Evolutionary conservation across 1,284 basidiomycete genomes (phyloP).

Genomic region (Cutaneotrichosporon mucoides): DNA sequence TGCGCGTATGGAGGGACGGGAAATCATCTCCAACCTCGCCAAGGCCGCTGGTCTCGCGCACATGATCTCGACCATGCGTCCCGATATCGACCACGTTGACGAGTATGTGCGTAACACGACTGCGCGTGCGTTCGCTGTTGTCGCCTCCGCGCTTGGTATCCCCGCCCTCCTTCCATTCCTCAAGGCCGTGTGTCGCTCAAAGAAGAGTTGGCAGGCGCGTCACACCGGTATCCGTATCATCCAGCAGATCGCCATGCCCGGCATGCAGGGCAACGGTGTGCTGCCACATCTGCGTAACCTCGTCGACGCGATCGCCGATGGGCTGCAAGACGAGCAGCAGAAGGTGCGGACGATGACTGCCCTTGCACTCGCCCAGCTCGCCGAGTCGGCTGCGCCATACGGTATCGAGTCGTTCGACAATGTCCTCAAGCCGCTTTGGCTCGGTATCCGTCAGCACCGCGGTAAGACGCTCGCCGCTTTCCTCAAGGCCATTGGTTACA

Average conservation of each 20-base stretch:
- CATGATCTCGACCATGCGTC: conserved; percentile 99
- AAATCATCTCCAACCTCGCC: conserved; percentile 98
- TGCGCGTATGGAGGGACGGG: conserved; percentile 96
- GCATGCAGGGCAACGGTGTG: conserved; percentile 99
- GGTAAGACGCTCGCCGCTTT: conserved; percentile 98
- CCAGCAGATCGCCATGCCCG: conserved; percentile 88
- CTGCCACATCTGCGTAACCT: conserved; percentile 94
- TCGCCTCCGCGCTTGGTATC: conserved; percentile 96
- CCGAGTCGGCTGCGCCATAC: conserved; percentile 95
- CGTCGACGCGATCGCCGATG: conserved; percentile 94
- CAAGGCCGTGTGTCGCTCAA: conserved; percentile 95
- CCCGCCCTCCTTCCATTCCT: conserved; percentile 96
- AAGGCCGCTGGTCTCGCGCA: conserved; percentile 98
- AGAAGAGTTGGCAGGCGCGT: conserved; percentile 99
- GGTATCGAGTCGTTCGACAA: conserved; percentile 99
- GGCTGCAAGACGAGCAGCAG: conserved; percentile 95
- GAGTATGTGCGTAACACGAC: conserved; percentile 99
- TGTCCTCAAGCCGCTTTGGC: conserved; percentile 96
- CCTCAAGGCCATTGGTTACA: conserved; percentile 98
- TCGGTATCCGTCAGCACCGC: conserved; percentile 94
- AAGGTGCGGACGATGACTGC: conserved; percentile 99
- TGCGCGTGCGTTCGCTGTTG: conserved; percentile 96
- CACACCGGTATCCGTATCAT: conserved; percentile 99
- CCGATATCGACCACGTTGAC: conserved; percentile 99
- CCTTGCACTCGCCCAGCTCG: conserved; percentile 88